phyloP scores from a whole-genome alignment of 768 basidiomycete genomes.

The Amylocystis lapponica region DNA sequence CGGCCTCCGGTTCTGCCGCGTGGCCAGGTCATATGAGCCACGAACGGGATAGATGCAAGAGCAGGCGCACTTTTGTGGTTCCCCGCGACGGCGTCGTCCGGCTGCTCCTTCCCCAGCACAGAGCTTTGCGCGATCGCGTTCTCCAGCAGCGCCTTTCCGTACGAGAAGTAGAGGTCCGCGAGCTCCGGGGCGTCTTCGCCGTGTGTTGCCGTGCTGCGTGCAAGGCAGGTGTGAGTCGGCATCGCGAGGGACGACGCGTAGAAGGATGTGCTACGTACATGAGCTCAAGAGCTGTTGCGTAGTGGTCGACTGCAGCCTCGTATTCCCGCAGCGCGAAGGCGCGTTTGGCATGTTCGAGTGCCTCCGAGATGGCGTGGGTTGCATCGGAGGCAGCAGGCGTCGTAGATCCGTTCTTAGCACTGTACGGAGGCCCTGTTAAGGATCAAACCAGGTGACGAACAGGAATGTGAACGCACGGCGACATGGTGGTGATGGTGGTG shows the following conservation, averaged over 20 bases:
- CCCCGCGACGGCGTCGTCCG: conserved; percentile 41
- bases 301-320: conserved; percentile 79
- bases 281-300: conserved; percentile 78
- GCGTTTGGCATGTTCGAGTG: conserved; percentile 77
- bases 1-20: conserved; percentile 28
- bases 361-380: conserved; percentile 38
- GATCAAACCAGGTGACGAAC: no score
- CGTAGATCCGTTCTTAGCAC: no score
- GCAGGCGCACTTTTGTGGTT: conserved; percentile 31
- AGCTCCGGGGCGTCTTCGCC: conserved; percentile 80
- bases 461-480: no score
- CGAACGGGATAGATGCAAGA: background rate
- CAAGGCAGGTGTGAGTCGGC: background rate
- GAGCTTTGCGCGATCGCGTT: conserved; percentile 83
- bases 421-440: no score
- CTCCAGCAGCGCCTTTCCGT: conserved; percentile 90
- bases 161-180: conserved; percentile 85
- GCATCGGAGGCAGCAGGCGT: no score
- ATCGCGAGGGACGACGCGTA: background rate
- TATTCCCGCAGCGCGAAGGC: conserved; percentile 85
- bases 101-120: conserved; percentile 87
- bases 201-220: conserved; percentile 57
- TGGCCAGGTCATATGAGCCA: background rate
- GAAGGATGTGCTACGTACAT: conserved; percentile 51
- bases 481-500: no score